Evolutionary conservation across 176 grass and related monocot species (phyloP), one percentile per base, ranked within the genome.

Genomic region (Cymbopogon citratus): DNA sequence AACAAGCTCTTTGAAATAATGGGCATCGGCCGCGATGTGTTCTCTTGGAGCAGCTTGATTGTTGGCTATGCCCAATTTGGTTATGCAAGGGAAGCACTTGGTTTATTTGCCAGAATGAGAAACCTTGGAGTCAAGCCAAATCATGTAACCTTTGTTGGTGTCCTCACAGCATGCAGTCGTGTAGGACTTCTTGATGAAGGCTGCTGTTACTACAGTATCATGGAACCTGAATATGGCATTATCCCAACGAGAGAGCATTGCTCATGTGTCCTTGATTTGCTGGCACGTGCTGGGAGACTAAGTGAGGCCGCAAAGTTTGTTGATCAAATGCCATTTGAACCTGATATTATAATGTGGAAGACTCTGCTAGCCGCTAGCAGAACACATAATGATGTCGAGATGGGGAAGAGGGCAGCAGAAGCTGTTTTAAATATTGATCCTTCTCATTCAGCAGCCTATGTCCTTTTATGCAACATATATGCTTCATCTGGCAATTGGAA

Each of bases 11-110:
- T 98, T 84, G 86, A 98, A 84, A 81, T 69, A 27, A 93, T 95
- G 88, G 78, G 36, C 35, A 75, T 57, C 27, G 71, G 79, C 15
- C 61, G 69, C 48, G 90, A 98, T 83, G 71, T 87, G 13, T 89
- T 90, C 35, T 98, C 95, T 60, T 98, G 95, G 92, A 98, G 93
- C 78, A 93, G 86, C 36, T 86, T 93, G 84, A 93, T 95, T 91
- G 70, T 93, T 80, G 95, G 92, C 16, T 93, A 98, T 89, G 90
- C 95, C 26, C 81, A 98, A 73, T 86, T 86, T 91, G 96, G 92
- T 44, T 74, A 89, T 82, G 88, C 80, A 56, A 86, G 36, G 68
- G 76, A 93, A 79, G 90, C 89, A 9, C 75, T 95, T 56, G 68
- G 91, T 62, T 81, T 87, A 34, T 91, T 98, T 90, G 29, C 54